Base-by-base conservation (phyloP, 441 rosid genomes). In the Daphne laureola region DNA sequence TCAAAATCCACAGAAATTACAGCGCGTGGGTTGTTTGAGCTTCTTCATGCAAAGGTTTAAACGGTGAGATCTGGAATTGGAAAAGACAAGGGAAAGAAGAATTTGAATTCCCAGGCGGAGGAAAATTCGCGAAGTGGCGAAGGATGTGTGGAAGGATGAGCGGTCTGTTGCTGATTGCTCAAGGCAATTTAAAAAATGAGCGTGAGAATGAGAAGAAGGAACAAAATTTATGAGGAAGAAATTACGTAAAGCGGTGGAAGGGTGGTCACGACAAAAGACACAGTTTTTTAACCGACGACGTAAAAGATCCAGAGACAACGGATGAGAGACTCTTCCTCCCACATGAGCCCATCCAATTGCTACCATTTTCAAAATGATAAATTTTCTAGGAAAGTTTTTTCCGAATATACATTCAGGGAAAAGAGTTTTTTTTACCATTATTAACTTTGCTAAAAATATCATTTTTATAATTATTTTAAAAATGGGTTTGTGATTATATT, bases 101-200 rank as follows among this genome's bases (percentile, higher is more conserved):
- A 11, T 9, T 46, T 8, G 36, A 42, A 47, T 46, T 35, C 7
- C 35, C 17, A 45, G 14, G 38, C 16, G 8, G 25, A 43, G 12
- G 31, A 41, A 46, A 54, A 17, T 49, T 46, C 26, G 54, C 64
- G 49, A 61, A 54, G 59, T 41, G 43, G 42, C 57, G 17, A 45
- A 31, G 31, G 45, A 61, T 23, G 65, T 53, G 8, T 36, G 46
- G 53, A 15, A 12, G 13, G 14, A 14, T 8, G 7, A 53, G 43
- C 54, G 42, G 53, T 53, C 46, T 17, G 36, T 15, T 21, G 51
- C 17, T 25, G 27, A 26, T 46, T 40, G 51, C 2, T 1, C 17
- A 36, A 27, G 42, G 21, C 5, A 51, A 42, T 31, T 31, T 31
- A 1, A 7, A 27, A 27, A 17, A n/a, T 5, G n/a, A 44, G n/a